A percentile compares a stretch with the other conserved stretches of the same genome.
Evolutionary conservation across 345 rosid genomes (phyloP).

Genomic region (Brassica cretica): DNA sequence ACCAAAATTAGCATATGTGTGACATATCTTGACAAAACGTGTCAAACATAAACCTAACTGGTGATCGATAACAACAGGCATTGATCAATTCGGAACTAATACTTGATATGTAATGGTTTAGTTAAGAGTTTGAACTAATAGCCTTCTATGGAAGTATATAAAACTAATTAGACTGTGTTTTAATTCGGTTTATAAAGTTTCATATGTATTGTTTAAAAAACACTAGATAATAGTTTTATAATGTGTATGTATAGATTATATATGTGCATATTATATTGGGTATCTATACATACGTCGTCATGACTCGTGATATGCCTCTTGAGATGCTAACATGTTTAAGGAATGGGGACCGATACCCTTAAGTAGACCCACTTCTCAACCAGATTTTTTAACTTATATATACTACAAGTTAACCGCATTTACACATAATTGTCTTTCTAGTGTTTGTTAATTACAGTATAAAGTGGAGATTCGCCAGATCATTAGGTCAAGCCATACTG

Average conservation of each 20-base stretch:
- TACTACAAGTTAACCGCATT: slow-evolving; percentile 5
- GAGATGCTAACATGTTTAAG: slow-evolving; percentile 39
- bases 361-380: slow-evolving; percentile 15
- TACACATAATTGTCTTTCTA: slow-evolving; percentile 16
- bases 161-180: background rate
- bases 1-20: background rate
- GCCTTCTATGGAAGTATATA: background rate
- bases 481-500: slow-evolving; percentile 29
- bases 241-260: background rate
- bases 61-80: background rate
- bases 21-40: background rate
- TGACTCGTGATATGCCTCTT: slow-evolving; percentile 27
- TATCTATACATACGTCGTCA: slow-evolving; percentile 15
- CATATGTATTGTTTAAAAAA: background rate
- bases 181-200: background rate
- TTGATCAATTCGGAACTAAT: background rate
- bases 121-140: background rate
- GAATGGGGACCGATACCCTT: slow-evolving; percentile 38
- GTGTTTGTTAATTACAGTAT: slow-evolving; percentile 27
- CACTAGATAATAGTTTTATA: background rate
- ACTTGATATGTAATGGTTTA: background rate
- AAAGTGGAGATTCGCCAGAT: slow-evolving; percentile 23
- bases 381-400: slow-evolving; percentile 12
- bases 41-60: background rate
- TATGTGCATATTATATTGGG: background rate